phyloP scores from a whole-genome alignment of 2,329 filamentous ascomycete species.

The Pochonia chlamydosporia region DNA sequence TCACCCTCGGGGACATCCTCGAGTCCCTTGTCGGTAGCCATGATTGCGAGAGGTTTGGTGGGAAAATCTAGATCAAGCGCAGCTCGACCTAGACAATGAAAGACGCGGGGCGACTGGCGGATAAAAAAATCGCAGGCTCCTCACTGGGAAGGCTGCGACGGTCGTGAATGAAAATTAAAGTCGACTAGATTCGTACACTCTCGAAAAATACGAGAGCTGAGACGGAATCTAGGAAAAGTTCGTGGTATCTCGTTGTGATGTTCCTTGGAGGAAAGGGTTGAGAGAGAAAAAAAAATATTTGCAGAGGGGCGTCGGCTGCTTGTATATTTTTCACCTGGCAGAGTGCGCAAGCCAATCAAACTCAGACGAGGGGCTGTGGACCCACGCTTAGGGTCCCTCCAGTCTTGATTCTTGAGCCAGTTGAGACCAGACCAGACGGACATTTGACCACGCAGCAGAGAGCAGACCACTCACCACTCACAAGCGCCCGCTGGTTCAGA shows the following conservation, averaged over 20 bases:
- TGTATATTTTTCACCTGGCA: conserved; percentile 26
- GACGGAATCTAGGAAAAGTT: conserved; percentile 33
- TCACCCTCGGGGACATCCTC: conserved; percentile 94
- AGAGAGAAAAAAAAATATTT: conserved; percentile 30
- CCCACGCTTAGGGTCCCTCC: conserved; percentile 18
- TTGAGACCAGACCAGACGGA: no score
- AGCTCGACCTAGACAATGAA: conserved; percentile 62
- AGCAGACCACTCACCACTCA: not conserved
- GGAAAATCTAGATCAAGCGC: conserved; percentile 66
- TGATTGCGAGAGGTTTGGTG: conserved; percentile 67
- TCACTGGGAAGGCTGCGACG: conserved; percentile 26
- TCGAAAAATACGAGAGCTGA: conserved; percentile 37
- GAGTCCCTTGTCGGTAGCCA: conserved; percentile 97
- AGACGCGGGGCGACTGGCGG: conserved; percentile 32
- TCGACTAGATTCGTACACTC: conserved; percentile 44
- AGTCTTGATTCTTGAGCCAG: no score
- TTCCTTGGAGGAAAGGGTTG: conserved; percentile 23
- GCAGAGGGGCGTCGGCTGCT: conserved; percentile 30
- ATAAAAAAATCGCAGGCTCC: conserved; percentile 33
- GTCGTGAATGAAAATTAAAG: conserved; percentile 22
- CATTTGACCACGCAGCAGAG: no score
- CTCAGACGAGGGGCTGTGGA: conserved; percentile 4
- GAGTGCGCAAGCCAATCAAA: conserved; percentile 14
- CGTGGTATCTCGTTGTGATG: conserved; percentile 25
- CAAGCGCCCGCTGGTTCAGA: not conserved